Evolutionary conservation across 208 protist genomes (phyloP), one percentile per base, ranked within the genome.

Genomic region (Strigomonas culicis): DNA sequence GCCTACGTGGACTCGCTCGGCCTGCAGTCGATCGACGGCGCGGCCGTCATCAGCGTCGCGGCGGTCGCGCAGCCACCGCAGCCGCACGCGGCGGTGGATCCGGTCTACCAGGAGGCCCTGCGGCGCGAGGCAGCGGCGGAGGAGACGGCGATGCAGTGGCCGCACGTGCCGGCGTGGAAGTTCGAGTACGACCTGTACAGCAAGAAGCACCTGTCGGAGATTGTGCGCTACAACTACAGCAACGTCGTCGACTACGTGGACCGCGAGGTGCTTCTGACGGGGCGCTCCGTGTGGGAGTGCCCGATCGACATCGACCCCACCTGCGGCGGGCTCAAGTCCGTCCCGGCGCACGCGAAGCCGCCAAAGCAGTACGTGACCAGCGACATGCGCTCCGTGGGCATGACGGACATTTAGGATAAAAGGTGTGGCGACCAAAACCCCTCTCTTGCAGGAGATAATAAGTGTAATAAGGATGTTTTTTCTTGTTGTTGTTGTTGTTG

Each of bases 201-300:
- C 8, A 72, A 72, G 50, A 90, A 90, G 63, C 69, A 80, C 66
- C 27, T 94, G 10, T 68, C 76, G 0, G 78, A 96, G 32, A 85
- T 96, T 65, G 82, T 94, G 68, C 79, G 79, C 72, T 88, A 93
- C 72, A 96, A 96, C 72, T 96, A 96, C 72, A 88, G 73, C 24
- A 96, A 96, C 71, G 88, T 94, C 53, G 88, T 94, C 1, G 91
- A 96, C 72, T 96, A 96, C 74, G 74, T 94, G n/a, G 88, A 96
- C 50, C 85, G 91, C 58, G 91, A 96, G 70, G 88, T 93, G 59
- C 73, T 94, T 41, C 84, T 96, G 25, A 96, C 88, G 2, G 91
- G 91, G 3, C 68, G 74, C n/a, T 94, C 88, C 0, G 84, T 96
- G 8, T 96, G 88, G 88, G 91, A 96, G 61, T 90, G 72, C 30